Evolutionary conservation across 208 protist species (phyloP), one percentile per base, ranked within the genome.

Genomic region (Crithidia fasciculata): DNA sequence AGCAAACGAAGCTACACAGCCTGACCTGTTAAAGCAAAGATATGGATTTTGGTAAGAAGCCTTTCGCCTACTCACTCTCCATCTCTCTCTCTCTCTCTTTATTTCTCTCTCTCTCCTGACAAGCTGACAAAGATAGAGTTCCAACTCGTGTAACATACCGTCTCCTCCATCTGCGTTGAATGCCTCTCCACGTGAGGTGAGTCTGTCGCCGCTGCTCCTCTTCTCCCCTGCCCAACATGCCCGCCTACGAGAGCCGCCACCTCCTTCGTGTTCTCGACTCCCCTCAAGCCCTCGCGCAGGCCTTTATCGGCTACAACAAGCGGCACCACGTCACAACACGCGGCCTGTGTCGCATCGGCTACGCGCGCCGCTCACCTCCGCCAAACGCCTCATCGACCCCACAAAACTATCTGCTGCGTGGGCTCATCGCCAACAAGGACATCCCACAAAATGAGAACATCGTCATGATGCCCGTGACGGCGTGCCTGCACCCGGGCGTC

Each of bases 361-460:
- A 75, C 63, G 76, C 85, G n/a, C 67, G 59, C 28, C 83, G 70
- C 68, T 36, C n/a, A 64, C 66, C 55, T n/a, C 74, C 73, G 9
- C 41, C 52, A 7, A 62, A 47, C 28, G n/a, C 65, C 18, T 13
- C 28, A 12, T 53, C 43, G 4, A 12, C 8, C 43, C 37, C 58
- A 12, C 39, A 68, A 40, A 57, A 10, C 53, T 43, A 52, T 44
- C 45, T 70, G 49, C 75, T 95, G 58, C 83, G 90, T 37, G 88
- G 90, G 4, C 84, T 95, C 57, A 86, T 95, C 45, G 90, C 90
- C 6, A 92, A 88, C 66, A 85, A 86, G 57, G 78, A 93, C 69
- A 93, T 95, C 44, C 58, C 68, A 7, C 87, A 84, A 76, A 79
- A 89, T 65, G 88, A 92, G 39, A 95, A 93, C 61, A 72, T 95